A percentile compares a stretch with the other conserved stretches of the same genome.
phyloP scores from a whole-genome alignment of 2,329 filamentous ascomycete species.

The Aspergillus ibericus region DNA sequence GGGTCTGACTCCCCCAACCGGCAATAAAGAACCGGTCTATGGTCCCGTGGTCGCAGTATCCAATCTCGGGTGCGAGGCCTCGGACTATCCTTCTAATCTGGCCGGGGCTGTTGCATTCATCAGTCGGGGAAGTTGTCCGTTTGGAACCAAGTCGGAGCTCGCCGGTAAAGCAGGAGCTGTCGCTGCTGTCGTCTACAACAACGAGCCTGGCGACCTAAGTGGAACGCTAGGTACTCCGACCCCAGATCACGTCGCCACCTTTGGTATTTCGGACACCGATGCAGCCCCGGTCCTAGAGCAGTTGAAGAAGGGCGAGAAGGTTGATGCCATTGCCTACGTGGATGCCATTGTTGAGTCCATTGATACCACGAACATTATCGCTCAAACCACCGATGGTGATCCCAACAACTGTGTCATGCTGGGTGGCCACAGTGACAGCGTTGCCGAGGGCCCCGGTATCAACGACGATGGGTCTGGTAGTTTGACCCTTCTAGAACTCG shows the following conservation, averaged over 20 bases:
- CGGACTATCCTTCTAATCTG: conserved; percentile 62
- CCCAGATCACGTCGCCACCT: conserved; percentile 59
- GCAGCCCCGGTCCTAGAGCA: conserved; percentile 58
- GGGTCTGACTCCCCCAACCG: conserved; percentile 59
- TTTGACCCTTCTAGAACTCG: conserved; percentile 59
- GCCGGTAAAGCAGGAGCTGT: conserved; percentile 71
- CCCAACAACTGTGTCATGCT: conserved; percentile 59
- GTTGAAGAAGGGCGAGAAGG: conserved; percentile 49
- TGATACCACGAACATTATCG: conserved; percentile 58
- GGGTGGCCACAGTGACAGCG: conserved; percentile 62
- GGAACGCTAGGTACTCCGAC: conserved; percentile 67
- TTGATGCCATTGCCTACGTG: conserved; percentile 44
- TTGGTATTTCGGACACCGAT: conserved; percentile 64
- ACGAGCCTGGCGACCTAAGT: conserved; percentile 59
- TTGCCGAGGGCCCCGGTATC: conserved; percentile 65
- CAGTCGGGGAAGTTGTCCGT: conserved; percentile 67
- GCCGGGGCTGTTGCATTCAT: conserved; percentile 69
- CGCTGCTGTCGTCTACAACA: conserved; percentile 74
- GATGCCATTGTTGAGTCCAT: conserved; percentile 48
- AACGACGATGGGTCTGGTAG: conserved; percentile 75
- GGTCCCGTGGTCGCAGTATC: conserved; percentile 53
- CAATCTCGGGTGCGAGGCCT: conserved; percentile 62
- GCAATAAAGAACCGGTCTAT: conserved; percentile 39
- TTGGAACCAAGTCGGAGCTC: conserved; percentile 67
- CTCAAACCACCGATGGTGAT: conserved; percentile 58